A percentile compares a stretch with the other conserved stretches of the same genome.
Evolutionary conservation across 2,329 filamentous ascomycete genomes (phyloP).

Genomic region (Lecanicillium sp.): DNA sequence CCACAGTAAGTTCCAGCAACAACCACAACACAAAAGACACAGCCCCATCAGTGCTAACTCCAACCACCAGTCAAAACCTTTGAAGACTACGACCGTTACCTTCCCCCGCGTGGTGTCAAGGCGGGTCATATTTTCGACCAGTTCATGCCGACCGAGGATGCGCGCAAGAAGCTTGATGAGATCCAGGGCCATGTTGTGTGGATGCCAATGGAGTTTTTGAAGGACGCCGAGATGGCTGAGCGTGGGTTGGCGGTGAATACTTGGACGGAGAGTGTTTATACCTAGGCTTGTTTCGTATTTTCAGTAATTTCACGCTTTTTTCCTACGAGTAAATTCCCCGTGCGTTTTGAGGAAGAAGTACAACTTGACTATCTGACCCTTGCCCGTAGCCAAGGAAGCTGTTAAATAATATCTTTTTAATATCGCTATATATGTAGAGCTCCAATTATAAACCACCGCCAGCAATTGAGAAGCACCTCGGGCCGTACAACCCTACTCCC

Average conservation of each 20-base stretch:
- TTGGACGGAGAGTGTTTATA: conserved; percentile 82
- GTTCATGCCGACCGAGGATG: conserved; percentile 64
- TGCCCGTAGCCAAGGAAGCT: too few relatives aligned
- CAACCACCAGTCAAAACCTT: conserved; percentile 64
- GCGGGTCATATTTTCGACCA: conserved; percentile 82
- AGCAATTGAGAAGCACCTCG: too few relatives aligned
- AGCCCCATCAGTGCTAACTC: neutral
- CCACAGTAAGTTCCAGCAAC: conserved; percentile 44
- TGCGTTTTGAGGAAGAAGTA: too few relatives aligned
- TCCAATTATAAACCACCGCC: too few relatives aligned
- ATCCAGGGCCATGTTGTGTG: conserved; percentile 87
- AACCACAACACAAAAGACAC: neutral
- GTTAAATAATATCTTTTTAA: neutral
- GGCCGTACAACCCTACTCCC: too few relatives aligned
- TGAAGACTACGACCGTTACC: conserved; percentile 78
- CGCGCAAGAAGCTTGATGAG: conserved; percentile 66
- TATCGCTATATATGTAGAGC: neutral
- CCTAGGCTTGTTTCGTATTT: conserved; percentile 31
- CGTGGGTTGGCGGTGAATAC: conserved; percentile 77
- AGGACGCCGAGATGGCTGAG: conserved; percentile 83
- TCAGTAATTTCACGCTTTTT: neutral
- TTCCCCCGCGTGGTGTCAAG: conserved; percentile 62
- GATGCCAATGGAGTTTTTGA: conserved; percentile 87
- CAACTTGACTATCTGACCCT: too few relatives aligned
- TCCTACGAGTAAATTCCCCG: neutral